phyloP scores from a whole-genome alignment of 495 filamentous ascomycete genomes.

The Aspergillus nanangensis region DNA sequence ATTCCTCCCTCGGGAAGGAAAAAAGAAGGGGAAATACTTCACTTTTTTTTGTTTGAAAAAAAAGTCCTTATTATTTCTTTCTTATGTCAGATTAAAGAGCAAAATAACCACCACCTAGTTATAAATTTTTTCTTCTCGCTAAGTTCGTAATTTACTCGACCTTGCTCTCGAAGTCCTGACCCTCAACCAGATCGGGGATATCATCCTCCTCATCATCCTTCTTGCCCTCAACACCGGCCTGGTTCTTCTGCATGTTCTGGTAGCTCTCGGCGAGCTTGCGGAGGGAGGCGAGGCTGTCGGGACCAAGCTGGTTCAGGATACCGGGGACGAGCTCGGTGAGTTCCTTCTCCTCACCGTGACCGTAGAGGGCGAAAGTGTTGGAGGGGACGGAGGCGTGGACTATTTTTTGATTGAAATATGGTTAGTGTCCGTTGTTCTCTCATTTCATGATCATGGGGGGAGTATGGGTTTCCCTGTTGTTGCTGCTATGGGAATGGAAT shows the following conservation, averaged over 20 bases:
- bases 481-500: too few species aligned
- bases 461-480: too few species aligned
- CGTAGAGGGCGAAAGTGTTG: slow-evolving; percentile 99
- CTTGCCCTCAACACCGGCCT: slow-evolving; percentile 61
- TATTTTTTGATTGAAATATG: slow-evolving; percentile 26
- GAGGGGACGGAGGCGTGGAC: slow-evolving; percentile 94
- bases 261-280: slow-evolving; percentile 99
- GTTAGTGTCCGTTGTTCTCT: slow-evolving; percentile 1
- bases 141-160: slow-evolving; percentile 63
- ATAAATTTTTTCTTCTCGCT: slow-evolving; percentile 1
- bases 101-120: neutral
- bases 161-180: slow-evolving; percentile 95
- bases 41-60: too few species aligned
- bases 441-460: too few species aligned
- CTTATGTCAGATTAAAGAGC: too few species aligned
- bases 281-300: slow-evolving; percentile 94
- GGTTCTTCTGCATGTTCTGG: slow-evolving; percentile 97
- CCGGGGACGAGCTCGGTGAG: slow-evolving; percentile 98
- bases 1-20: too few species aligned
- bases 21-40: too few species aligned
- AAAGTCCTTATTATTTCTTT: too few species aligned
- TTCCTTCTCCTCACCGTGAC: slow-evolving; percentile 98
- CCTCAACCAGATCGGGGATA: slow-evolving; percentile 93
- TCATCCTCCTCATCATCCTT: slow-evolving; percentile 80
- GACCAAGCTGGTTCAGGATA: slow-evolving; percentile 98